phyloP scores from a whole-genome alignment of 2,329 filamentous ascomycete genomes.

The Diaporthe ampelina region DNA sequence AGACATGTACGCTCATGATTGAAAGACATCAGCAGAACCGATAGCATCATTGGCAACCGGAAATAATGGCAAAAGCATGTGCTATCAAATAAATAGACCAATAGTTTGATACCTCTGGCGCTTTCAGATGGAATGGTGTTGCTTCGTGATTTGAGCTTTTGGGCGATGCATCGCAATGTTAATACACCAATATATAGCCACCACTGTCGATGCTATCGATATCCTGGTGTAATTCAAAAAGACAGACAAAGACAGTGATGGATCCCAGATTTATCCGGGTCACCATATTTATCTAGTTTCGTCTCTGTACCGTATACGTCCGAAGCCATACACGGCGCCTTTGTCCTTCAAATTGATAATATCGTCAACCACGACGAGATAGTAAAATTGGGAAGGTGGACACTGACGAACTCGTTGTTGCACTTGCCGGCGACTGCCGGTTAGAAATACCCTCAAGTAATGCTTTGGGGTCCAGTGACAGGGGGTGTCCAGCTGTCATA shows the following conservation, averaged over 20 bases:
- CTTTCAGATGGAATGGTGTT: background rate
- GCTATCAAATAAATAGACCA: background rate
- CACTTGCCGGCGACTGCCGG: background rate
- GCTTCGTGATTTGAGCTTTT: background rate
- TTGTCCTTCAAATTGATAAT: background rate
- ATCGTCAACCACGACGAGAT: background rate
- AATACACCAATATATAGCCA: background rate
- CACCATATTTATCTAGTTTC: too few relatives aligned
- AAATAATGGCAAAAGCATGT: too few relatives aligned
- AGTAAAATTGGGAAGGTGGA: background rate
- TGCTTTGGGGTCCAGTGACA: background rate
- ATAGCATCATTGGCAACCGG: too few relatives aligned
- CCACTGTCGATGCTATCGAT: background rate
- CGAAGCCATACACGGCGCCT: too few relatives aligned
- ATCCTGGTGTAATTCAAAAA: background rate
- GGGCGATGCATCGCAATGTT: background rate
- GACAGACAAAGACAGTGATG: background rate
- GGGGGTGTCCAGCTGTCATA: background rate
- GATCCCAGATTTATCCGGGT: background rate
- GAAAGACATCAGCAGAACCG: too few relatives aligned
- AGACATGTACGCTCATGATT: too few relatives aligned
- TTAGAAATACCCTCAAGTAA: background rate
- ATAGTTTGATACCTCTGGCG: background rate
- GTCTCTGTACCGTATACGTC: too few relatives aligned
- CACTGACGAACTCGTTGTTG: background rate